A percentile compares a stretch with the other conserved stretches of the same genome.
phyloP scores from a whole-genome alignment of 257 asterid species.

The Orobanche coerulescens region DNA sequence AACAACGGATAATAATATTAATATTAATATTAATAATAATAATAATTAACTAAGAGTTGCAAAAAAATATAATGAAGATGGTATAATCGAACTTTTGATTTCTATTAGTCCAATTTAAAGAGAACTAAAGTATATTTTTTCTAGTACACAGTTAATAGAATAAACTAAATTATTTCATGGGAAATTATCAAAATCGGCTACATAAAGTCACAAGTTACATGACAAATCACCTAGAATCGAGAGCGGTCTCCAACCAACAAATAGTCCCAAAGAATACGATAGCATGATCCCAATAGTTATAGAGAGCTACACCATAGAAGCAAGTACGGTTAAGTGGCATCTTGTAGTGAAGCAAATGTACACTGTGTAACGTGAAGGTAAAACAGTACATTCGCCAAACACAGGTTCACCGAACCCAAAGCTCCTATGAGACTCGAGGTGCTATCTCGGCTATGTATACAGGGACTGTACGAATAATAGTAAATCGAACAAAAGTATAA shows the following conservation, averaged over 20 bases:
- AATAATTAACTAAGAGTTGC: background rate
- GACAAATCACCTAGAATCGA: conserved; percentile 79
- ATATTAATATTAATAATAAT: too few species aligned
- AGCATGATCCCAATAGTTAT: conserved; percentile 89
- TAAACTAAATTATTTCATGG: background rate
- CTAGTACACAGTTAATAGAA: too few species aligned
- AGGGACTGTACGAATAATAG: conserved; percentile 40
- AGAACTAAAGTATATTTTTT: background rate
- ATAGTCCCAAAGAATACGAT: conserved; percentile 70
- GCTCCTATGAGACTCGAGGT: conserved; percentile 66
- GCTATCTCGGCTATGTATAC: conserved; percentile 76
- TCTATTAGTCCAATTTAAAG: background rate
- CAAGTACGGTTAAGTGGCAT: conserved; percentile 10
- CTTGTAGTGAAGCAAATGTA: conserved; percentile 8
- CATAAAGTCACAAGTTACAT: too few species aligned
- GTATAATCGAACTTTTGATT: background rate
- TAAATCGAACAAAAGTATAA: background rate
- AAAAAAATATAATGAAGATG: background rate
- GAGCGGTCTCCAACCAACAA: conserved; percentile 74
- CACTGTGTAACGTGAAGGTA: conserved; percentile 13
- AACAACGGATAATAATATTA: too few species aligned
- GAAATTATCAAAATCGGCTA: background rate
- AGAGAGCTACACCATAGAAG: conserved; percentile 50
- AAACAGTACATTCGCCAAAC: conserved; percentile 27
- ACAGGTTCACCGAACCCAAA: conserved; percentile 66